Conservation (phyloP, 441 rosid genomes). For the Gossypium lobatum region DNA sequence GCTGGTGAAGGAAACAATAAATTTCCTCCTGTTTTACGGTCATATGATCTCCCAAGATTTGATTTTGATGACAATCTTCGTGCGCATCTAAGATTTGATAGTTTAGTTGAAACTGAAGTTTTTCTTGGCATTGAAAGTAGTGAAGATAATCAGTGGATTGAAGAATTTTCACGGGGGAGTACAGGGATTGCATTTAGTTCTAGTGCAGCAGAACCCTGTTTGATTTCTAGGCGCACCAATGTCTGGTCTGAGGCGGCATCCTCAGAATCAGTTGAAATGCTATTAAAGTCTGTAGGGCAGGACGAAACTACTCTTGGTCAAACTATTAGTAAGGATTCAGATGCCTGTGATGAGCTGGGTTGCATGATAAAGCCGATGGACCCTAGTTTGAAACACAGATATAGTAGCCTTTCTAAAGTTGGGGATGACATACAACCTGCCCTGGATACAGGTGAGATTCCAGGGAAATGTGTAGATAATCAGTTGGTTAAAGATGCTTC, state of each 20-base stretch:
- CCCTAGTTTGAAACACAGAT: slow-evolving; percentile 42
- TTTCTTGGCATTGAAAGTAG: slow-evolving; percentile 90
- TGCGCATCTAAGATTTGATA: slow-evolving; percentile 80
- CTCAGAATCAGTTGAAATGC: slow-evolving; percentile 98
- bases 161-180: slow-evolving; percentile 71
- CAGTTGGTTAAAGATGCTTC: slow-evolving; percentile 36
- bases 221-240: slow-evolving; percentile 74
- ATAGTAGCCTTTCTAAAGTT: slow-evolving; percentile 25
- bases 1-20: slow-evolving; percentile 84
- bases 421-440: slow-evolving; percentile 36
- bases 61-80: slow-evolving; percentile 86
- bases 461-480: slow-evolving; percentile 33
- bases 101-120: slow-evolving; percentile 77
- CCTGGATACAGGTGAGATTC: slow-evolving; percentile 27
- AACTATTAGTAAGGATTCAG: slow-evolving; percentile 42
- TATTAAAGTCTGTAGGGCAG: slow-evolving; percentile 93
- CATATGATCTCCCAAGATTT: slow-evolving; percentile 89
- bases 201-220: slow-evolving; percentile 75
- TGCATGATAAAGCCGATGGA: slow-evolving; percentile 74
- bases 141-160: slow-evolving; percentile 93
- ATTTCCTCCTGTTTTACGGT: slow-evolving; percentile 63
- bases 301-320: slow-evolving; percentile 59
- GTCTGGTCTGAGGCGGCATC: slow-evolving; percentile 99
- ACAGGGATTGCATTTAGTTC: slow-evolving; percentile 78
- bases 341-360: slow-evolving; percentile 70